These are phyloP conservation scores for Glycine tomentella DNA, from an alignment of 306 rosid genomes.

Conservation along the genomic window DNA sequence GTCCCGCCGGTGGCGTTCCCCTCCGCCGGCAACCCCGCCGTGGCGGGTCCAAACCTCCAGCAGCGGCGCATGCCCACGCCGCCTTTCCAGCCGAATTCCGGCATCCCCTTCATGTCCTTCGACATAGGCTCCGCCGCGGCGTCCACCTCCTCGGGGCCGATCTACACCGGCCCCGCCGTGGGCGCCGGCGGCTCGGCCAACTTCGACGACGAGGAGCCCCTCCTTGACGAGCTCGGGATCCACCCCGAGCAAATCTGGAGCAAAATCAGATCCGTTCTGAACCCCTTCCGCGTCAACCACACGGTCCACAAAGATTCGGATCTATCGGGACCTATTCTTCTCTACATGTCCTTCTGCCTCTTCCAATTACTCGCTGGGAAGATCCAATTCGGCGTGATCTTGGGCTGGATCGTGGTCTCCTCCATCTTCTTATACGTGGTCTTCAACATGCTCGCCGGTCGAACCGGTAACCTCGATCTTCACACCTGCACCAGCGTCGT, in stretches of 20 bases:
- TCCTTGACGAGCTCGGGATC: slow-evolving; percentile 95
- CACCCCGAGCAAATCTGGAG: slow-evolving; percentile 97
- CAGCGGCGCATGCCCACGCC: slow-evolving; percentile 82
- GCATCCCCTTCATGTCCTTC: slow-evolving; percentile 95
- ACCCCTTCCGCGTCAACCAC: slow-evolving; percentile 79
- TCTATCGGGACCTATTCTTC: slow-evolving; percentile 91
- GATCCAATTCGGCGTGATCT: slow-evolving; percentile 92
- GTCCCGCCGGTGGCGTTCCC: slow-evolving; percentile 94
- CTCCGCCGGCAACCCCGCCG: slow-evolving; percentile 67
- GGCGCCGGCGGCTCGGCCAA: slow-evolving; percentile 55
- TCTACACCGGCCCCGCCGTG: slow-evolving; percentile 64
- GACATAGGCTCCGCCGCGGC: slow-evolving; percentile 88
- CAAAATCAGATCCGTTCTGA: slow-evolving; percentile 83
- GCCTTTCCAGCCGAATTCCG: slow-evolving; percentile 84
- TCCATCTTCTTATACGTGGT: slow-evolving; percentile 90
- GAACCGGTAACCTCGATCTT: slow-evolving; percentile 83
- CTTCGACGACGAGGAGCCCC: slow-evolving; percentile 95
- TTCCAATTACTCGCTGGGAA: slow-evolving; percentile 95
- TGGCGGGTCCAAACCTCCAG: slow-evolving; percentile 56
- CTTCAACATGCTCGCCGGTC: slow-evolving; percentile 94
- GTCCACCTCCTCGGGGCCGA: slow-evolving; percentile 64
- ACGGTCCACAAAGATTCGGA: slow-evolving; percentile 81
- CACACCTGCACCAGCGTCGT: slow-evolving; percentile 96
- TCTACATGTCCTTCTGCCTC: slow-evolving; percentile 84
- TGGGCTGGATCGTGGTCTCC: slow-evolving; percentile 96